Evolutionary conservation across 208 protist genomes (phyloP).

Genomic region (Sergeia podlipaevii): DNA sequence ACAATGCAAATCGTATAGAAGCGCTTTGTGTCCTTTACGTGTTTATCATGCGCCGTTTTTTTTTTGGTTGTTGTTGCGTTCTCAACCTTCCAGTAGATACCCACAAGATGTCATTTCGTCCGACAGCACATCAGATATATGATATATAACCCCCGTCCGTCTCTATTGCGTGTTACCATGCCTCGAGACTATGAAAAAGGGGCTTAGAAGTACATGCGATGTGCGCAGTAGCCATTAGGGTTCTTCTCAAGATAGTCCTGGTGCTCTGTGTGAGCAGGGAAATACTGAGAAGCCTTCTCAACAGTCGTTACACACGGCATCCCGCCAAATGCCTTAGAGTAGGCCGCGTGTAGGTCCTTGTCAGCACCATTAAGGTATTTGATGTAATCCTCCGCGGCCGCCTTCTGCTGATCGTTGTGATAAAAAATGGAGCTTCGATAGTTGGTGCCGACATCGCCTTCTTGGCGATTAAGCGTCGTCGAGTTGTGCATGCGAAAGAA

Average conservation of each 20-base stretch:
- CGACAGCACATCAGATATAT: neutral
- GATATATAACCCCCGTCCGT: neutral
- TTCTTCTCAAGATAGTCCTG: slow-evolving; percentile 86
- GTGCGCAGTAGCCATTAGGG: slow-evolving; percentile 71
- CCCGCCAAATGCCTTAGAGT: slow-evolving; percentile 64
- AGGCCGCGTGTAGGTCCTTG: slow-evolving; percentile 47
- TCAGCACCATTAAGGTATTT: slow-evolving; percentile 61
- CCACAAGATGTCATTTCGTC: too few species aligned
- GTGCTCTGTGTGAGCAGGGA: slow-evolving; percentile 85
- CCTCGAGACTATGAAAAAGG: neutral
- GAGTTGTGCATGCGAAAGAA: slow-evolving; percentile 96
- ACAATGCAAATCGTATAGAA: neutral
- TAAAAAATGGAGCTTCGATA: slow-evolving; percentile 94
- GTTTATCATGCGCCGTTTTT: too few species aligned
- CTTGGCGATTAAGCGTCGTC: slow-evolving; percentile 91
- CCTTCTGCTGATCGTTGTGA: slow-evolving; percentile 83
- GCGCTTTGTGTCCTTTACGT: too few species aligned
- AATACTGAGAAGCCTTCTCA: slow-evolving; percentile 65
- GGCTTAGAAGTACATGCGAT: slow-evolving; percentile 74
- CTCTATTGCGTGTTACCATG: neutral
- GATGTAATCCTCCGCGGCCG: slow-evolving; percentile 70
- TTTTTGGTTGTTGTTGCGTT: neutral
- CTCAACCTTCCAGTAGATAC: too few species aligned
- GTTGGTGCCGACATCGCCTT: slow-evolving; percentile 90
- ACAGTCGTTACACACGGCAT: slow-evolving; percentile 63